Conservation (phyloP, 352 stramenopile species). For the Phytopythium helicoides region DNA sequence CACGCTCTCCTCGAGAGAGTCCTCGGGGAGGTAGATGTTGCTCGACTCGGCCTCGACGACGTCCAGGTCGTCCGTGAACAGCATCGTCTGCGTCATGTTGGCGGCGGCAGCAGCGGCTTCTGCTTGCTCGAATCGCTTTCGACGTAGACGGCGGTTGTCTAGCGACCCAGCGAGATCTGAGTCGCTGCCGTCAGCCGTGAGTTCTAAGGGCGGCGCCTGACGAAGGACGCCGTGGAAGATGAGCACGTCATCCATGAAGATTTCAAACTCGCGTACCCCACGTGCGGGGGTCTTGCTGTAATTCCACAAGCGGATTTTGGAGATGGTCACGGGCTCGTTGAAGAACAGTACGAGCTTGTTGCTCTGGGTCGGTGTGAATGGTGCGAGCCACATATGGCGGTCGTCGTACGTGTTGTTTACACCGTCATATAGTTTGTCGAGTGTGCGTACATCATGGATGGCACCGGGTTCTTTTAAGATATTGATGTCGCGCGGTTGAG, state of each 20-base stretch:
- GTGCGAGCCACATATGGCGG: conserved; percentile 72
- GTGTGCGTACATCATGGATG: conserved; percentile 55
- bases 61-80: conserved; percentile 73
- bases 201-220: conserved; percentile 34
- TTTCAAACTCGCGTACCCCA: conserved; percentile 75
- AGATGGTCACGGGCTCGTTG: conserved; percentile 74
- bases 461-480: conserved; percentile 70
- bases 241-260: conserved; percentile 84
- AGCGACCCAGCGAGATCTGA: conserved; percentile 3
- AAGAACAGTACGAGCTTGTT: conserved; percentile 83
- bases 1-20: conserved; percentile 57
- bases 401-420: conserved; percentile 79
- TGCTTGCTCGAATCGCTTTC: conserved; percentile 40
- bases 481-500: conserved; percentile 77
- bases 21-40: conserved; percentile 62
- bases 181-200: conserved; percentile 22
- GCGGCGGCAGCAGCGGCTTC: conserved; percentile 36
- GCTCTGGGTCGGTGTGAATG: conserved; percentile 49
- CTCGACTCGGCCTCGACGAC: conserved; percentile 47
- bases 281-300: conserved; percentile 83
- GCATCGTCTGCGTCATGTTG: conserved; percentile 64
- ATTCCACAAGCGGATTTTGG: conserved; percentile 83
- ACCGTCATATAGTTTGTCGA: conserved; percentile 77
- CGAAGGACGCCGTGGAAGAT: conserved; percentile 64
- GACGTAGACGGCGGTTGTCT: conserved; percentile 41